These are phyloP conservation scores for Helianthus tuberosus DNA, from an alignment of 129 eudicot genomes.

Conservation along the genomic window DNA sequence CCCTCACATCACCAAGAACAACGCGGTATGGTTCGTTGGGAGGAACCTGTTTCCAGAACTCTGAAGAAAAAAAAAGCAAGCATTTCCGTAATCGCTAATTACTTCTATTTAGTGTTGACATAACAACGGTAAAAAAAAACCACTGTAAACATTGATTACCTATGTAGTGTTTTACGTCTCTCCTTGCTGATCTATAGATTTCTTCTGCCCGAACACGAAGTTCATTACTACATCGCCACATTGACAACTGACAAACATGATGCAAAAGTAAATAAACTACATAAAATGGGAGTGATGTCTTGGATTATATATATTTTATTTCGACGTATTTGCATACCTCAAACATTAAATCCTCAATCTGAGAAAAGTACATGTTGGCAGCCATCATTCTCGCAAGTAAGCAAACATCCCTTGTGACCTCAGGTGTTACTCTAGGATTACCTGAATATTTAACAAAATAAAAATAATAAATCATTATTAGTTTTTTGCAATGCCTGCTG, in stretches of 20 bases:
- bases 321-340: slow-evolving; percentile 53
- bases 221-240: slow-evolving; percentile 98
- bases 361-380: slow-evolving; percentile 89
- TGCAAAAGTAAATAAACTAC: slow-evolving; percentile 21
- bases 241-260: slow-evolving; percentile 65
- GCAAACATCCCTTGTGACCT: slow-evolving; percentile 97
- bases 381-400: slow-evolving; percentile 98
- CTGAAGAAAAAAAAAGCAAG: slow-evolving; percentile 40
- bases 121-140: not conserved
- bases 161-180: slow-evolving; percentile 94
- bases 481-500: not conserved
- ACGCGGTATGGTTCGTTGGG: slow-evolving; percentile 93
- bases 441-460: slow-evolving; percentile 40
- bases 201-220: slow-evolving; percentile 83
- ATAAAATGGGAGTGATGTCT: not conserved
- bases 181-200: slow-evolving; percentile 66
- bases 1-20: slow-evolving; percentile 94
- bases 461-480: not conserved
- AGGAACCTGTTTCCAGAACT: slow-evolving; percentile 93
- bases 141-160: slow-evolving; percentile 38
- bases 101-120: not conserved
- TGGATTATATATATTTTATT: not conserved
- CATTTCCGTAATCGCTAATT: slow-evolving; percentile 6
- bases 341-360: slow-evolving; percentile 97
- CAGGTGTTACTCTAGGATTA: slow-evolving; percentile 97